Evolutionary conservation across 2,329 filamentous ascomycete genomes (phyloP).

Genomic region (Verticillium nubilum): DNA sequence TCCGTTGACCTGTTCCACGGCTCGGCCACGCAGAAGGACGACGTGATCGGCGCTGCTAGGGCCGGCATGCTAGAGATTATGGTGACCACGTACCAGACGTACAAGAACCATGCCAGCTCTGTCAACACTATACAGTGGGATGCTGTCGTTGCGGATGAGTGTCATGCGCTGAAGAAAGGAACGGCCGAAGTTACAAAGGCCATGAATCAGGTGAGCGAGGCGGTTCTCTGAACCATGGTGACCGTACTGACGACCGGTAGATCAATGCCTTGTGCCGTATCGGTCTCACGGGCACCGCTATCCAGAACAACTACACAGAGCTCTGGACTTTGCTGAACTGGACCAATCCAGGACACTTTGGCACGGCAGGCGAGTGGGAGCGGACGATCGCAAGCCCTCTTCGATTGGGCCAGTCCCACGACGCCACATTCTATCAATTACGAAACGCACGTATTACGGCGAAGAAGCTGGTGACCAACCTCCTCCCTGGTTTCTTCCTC

Average conservation of each 20-base stretch:
- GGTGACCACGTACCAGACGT: constrained; percentile 92
- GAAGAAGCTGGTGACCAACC: constrained; percentile 75
- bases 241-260: background rate
- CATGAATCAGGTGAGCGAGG: constrained; percentile 58
- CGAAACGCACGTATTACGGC: constrained; percentile 77
- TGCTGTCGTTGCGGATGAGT: constrained; percentile 90
- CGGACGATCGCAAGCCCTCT: constrained; percentile 72
- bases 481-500: constrained; percentile 85
- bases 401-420: constrained; percentile 84
- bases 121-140: constrained; percentile 91
- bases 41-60: constrained; percentile 65
- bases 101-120: constrained; percentile 65
- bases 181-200: constrained; percentile 73
- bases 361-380: constrained; percentile 68
- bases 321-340: constrained; percentile 95
- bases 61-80: constrained; percentile 81
- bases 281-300: constrained; percentile 89
- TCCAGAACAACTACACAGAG: constrained; percentile 97
- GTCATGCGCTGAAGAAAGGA: constrained; percentile 80
- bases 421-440: constrained; percentile 78
- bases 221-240: background rate
- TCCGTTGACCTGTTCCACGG: constrained; percentile 80
- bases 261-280: constrained; percentile 90
- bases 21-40: constrained; percentile 48
- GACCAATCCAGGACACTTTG: constrained; percentile 78